Conservation (phyloP, 2,329 filamentous ascomycete species). For the Aspergillus quadricinctus region DNA sequence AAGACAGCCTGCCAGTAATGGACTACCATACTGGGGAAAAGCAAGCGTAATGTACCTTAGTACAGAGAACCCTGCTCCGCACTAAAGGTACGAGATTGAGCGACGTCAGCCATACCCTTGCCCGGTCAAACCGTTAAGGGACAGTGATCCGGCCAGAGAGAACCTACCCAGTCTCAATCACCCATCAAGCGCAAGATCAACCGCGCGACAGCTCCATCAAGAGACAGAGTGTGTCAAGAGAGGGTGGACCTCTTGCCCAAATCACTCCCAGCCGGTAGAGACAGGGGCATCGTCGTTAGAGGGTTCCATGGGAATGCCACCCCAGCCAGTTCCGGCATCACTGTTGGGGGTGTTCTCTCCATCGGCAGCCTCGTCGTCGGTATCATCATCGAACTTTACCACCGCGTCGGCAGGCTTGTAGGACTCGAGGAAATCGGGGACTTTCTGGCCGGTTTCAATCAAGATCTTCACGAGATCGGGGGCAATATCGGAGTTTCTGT, state of each 20-base stretch:
- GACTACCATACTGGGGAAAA: neutral
- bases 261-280: neutral
- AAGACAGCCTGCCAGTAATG: neutral
- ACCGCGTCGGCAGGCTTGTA: constrained; percentile 44
- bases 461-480: constrained; percentile 74
- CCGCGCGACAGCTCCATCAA: neutral
- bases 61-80: neutral
- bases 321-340: constrained; percentile 14
- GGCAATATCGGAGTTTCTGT: constrained; percentile 68
- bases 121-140: neutral
- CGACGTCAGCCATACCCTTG: neutral
- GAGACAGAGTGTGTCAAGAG: neutral
- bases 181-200: neutral
- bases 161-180: neutral
- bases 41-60: neutral
- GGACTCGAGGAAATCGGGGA: constrained; percentile 76
- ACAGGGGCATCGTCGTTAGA: constrained; percentile 5
- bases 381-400: constrained; percentile 52
- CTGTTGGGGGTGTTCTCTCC: neutral
- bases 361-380: constrained; percentile 39
- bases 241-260: neutral
- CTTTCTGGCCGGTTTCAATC: constrained; percentile 68
- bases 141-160: neutral
- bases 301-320: constrained; percentile 9
- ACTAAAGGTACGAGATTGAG: neutral